Conservation (phyloP, 371 early-diverging fungal genomes). For the Apophysomyces ossiformis region DNA sequence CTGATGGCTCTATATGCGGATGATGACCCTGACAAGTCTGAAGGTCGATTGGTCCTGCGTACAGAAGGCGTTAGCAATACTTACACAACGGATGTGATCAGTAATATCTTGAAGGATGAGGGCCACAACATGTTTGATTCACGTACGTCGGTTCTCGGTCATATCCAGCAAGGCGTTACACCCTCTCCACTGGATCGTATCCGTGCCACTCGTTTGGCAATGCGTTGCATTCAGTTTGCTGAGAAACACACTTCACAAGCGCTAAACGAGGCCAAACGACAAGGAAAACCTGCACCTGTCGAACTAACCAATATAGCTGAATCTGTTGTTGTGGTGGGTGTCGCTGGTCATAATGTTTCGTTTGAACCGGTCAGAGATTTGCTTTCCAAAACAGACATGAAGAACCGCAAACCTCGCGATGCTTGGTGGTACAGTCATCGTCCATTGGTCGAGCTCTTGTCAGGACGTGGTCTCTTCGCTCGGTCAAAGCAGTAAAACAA, state of each 20-base stretch:
- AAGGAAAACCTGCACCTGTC: slow-evolving; percentile 43
- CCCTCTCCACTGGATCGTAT: slow-evolving; percentile 97
- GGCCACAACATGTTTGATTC: slow-evolving; percentile 92
- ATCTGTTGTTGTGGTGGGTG: slow-evolving; percentile 84
- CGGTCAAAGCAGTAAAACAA: not conserved
- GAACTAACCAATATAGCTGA: slow-evolving; percentile 66
- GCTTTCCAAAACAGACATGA: slow-evolving; percentile 75
- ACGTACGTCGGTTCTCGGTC: slow-evolving; percentile 93
- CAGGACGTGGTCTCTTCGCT: slow-evolving; percentile 40
- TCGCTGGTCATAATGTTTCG: slow-evolving; percentile 75
- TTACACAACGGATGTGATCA: slow-evolving; percentile 91
- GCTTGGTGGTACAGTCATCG: slow-evolving; percentile 84
- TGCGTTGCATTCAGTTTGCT: slow-evolving; percentile 66
- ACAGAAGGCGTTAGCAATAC: slow-evolving; percentile 85
- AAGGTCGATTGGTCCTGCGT: slow-evolving; percentile 84
- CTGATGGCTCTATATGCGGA: slow-evolving; percentile 74
- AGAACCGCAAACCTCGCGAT: slow-evolving; percentile 71
- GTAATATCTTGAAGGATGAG: slow-evolving; percentile 92
- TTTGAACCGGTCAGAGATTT: slow-evolving; percentile 76
- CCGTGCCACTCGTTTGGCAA: slow-evolving; percentile 87
- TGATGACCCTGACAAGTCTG: slow-evolving; percentile 72
- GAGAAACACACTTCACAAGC: slow-evolving; percentile 46
- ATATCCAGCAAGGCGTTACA: slow-evolving; percentile 96
- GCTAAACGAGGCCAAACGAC: slow-evolving; percentile 37
- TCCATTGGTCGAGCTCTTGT: slow-evolving; percentile 48